phyloP scores from a whole-genome alignment of 139 green algal species.

The Nannochloris sp. region DNA sequence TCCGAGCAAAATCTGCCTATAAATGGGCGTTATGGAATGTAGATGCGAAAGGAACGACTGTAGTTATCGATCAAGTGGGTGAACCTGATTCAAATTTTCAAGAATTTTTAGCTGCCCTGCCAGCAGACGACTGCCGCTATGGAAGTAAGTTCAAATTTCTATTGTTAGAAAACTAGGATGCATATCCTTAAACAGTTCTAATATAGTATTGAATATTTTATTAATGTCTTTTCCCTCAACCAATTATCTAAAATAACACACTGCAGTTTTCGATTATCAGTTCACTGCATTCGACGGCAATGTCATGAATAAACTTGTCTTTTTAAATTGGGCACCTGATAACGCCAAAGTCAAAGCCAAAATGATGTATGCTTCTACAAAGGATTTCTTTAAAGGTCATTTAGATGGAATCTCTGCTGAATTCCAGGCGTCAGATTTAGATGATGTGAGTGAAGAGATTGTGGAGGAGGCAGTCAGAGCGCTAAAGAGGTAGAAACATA shows the following conservation, averaged over 20 bases:
- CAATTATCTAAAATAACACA: background rate
- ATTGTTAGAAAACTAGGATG: background rate
- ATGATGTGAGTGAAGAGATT: conserved; percentile 55
- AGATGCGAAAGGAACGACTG: conserved; percentile 55
- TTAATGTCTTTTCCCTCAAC: background rate
- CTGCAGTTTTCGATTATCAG: conserved; percentile 74
- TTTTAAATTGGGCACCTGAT: conserved; percentile 78
- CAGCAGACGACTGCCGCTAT: conserved; percentile 68
- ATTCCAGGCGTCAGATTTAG: conserved; percentile 62
- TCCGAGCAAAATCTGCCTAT: conserved; percentile 68
- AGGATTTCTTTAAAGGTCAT: conserved; percentile 83
- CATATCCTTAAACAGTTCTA: background rate
- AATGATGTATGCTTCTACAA: conserved; percentile 88
- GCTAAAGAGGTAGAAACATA: conserved; percentile 2
- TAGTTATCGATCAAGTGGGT: conserved; percentile 63
- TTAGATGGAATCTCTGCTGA: conserved; percentile 67
- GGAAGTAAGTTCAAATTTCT: conserved; percentile 38
- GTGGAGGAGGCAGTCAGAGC: conserved; percentile 24
- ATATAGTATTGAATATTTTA: background rate
- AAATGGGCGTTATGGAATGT: conserved; percentile 75
- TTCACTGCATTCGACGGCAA: conserved; percentile 60
- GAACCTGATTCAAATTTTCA: conserved; percentile 45
- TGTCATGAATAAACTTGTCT: conserved; percentile 75
- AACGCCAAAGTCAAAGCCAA: conserved; percentile 56
- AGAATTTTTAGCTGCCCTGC: conserved; percentile 62